Evolutionary conservation across 2,329 filamentous ascomycete genomes (phyloP), one percentile per base, ranked within the genome.

Genomic region (Colletotrichum sp.): DNA sequence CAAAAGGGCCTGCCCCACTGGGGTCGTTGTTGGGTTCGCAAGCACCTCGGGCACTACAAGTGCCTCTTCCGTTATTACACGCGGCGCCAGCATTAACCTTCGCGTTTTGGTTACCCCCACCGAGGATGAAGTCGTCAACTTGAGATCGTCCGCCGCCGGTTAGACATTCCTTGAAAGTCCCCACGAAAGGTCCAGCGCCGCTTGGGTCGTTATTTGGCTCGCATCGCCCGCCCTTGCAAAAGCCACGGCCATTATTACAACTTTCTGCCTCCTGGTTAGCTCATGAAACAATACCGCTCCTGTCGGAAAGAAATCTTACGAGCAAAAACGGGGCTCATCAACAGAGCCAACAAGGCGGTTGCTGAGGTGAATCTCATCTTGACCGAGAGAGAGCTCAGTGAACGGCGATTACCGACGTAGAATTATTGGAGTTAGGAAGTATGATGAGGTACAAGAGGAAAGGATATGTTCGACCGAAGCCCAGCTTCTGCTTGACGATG

Each of bases 361-460:
- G n/a, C n/a, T 22, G 2, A n/a, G 2, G 44, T 25, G 4, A 52
- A 22, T 25, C n/a, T 52, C 44, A 52, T 52, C 0, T 19, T 52
- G 44, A n/a, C 11, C n/a, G 5, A 22, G n/a, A 52, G 1, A 9
- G 44, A 6, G 12, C n/a, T 52, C 11, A 22, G n/a, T 25, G 44
- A 1, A 2, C 1, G n/a, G n/a, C 44, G 0, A 52, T 0, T 52
- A 7, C 2, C 44, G n/a, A 22, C 6, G 5, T 3, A 52, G n/a
- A 52, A 52, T 22, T 22, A 25, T 52, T 52, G 44, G 11, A 3
- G 0, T 25, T 1, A 13, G n/a, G 0, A 22, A 22, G 12, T 52
- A 12, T 13, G 44, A 52, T 9, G n/a, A 52, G 44, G 44, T 8
- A 0, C 44, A 22, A 52, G 44, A 22, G 2, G 0, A 22, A 22